A percentile compares a stretch with the other conserved stretches of the same genome.
Conservation (phyloP, 2,329 filamentous ascomycete species). For the Xylaria sp. region DNA sequence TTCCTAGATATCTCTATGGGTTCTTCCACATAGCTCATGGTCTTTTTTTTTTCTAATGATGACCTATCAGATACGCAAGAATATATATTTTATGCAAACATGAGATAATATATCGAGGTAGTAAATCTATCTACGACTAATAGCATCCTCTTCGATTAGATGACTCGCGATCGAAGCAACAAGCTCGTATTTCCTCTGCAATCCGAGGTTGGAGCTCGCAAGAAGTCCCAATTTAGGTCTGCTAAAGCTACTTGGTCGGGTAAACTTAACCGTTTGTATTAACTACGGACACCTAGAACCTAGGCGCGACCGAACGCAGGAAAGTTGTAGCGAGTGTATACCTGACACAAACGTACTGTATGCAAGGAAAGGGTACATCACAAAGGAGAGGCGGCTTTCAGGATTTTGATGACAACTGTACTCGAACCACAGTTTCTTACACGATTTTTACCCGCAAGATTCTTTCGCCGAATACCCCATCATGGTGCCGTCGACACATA, state of each 20-base stretch:
- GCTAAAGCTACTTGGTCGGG: background rate
- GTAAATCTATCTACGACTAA: conserved; percentile 20
- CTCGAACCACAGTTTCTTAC: background rate
- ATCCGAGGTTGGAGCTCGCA: background rate
- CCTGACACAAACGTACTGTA: background rate
- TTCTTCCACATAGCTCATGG: background rate
- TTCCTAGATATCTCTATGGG: background rate
- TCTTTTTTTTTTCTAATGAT: background rate
- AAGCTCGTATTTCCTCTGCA: background rate
- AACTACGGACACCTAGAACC: conserved; percentile 6
- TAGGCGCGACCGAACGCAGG: background rate
- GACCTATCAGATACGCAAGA: background rate
- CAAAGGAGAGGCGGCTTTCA: background rate
- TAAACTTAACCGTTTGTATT: background rate
- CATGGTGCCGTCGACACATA: conserved; percentile 43
- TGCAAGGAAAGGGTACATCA: background rate
- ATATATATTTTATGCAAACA: background rate
- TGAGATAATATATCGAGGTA: background rate
- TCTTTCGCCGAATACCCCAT: conserved; percentile 28
- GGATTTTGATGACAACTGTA: conserved; percentile 1
- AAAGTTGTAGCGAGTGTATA: background rate
- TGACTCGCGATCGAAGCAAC: background rate
- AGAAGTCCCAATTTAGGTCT: background rate
- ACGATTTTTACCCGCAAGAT: background rate
- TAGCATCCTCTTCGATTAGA: background rate